Evolutionary conservation across 768 basidiomycete species (phyloP), one percentile per base, ranked within the genome.

Genomic region (Mycena latifolia): DNA sequence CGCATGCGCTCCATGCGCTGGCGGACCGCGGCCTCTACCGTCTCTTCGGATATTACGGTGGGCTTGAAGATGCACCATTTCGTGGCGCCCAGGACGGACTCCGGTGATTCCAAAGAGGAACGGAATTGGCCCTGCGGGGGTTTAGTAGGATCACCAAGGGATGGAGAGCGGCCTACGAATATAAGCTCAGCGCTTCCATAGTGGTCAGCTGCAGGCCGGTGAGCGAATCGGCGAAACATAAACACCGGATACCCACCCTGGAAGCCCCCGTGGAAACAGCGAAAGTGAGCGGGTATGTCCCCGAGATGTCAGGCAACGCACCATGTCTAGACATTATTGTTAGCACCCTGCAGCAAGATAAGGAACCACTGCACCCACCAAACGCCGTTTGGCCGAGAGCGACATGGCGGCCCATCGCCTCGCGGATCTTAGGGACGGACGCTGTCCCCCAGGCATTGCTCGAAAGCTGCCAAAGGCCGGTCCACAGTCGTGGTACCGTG

Each of bases 121-220:
- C 84, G 84, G 77, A 91, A 92, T 75, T 91, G 87, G 11, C 93
- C 93, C 93, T 94, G 74, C 3, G 41, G 46, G 17, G 22, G 10
- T 45, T 27, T 28, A 51, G 33, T 29, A 17, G 14, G 29, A 6
- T 31, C 14, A 4, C 12, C 31, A 20, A 25, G 28, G 8, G n/a
- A 29, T 60, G 51, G 24, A 52, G 67, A 41, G 52, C 57, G 20
- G 77, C 88, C 57, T 77, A 94, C 93, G 67, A 92, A 94, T 66
- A 94, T 85, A 63, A 92, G 85, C 76, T 95, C 93, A n/a, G 93
- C 87, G 71, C 88, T 87, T 20, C 93, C 93, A 80, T 95, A 95
- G 78, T 95, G 94, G 80, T 95, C 93, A 70, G 93, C 93, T 92
- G 69, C 10, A 63, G 60, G 56, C 46, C 22, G 7, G 22, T 46